Base-by-base conservation (phyloP, 202 grass and related monocot genomes). In the Panicum hallii region DNA sequence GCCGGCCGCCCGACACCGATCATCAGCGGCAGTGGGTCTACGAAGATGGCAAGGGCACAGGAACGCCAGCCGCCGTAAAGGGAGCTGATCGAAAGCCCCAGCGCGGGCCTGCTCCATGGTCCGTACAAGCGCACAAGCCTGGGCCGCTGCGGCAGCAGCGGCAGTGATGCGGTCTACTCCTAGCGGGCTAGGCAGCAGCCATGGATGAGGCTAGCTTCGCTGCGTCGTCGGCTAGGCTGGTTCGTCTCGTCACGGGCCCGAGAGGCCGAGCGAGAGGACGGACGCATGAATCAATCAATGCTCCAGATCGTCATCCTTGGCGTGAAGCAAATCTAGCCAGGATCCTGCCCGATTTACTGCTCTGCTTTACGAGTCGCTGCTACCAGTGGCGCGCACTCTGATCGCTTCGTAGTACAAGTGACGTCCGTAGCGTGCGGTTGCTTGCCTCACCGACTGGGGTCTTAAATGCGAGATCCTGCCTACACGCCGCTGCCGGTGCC, bases 391-490 rank as follows among this genome's bases (percentile, higher is more conserved):
- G 14, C 60, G 45, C 61, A n/a, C 61, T 38, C 11, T 5, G 32
- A 55, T 72, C 40, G 57, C 28, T 3, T 5, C 6, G 17, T 30
- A 38, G 41, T 62, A n/a, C 79, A 8, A 11, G 16, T 83, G 56
- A 63, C 43, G 69, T 17, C 45, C 52, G 0, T 41, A 20, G 3
- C 5, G 42, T 15, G 5, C 45, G 7, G 30, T 41, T 40, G 2
- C 40, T 26, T 14, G 42, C 22, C 5, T 22, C 23, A 63, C 44
- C 43, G 16, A 23, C 45, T 6, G n/a, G 1, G 3, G 1, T 19
- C 17, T 23, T 82, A 0, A 82, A 83, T 74, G 68, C 41, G 4
- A 74, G 43, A 83, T 83, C 81, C 23, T 64, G 69, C 60, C 44
- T 4, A 7, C 45, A 19, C 1, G 6, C 28, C n/a, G n/a, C n/a